Evolutionary conservation across 129 eudicot genomes (phyloP), one percentile per base, ranked within the genome.

Genomic region (Saposhnikovia divaricata): DNA sequence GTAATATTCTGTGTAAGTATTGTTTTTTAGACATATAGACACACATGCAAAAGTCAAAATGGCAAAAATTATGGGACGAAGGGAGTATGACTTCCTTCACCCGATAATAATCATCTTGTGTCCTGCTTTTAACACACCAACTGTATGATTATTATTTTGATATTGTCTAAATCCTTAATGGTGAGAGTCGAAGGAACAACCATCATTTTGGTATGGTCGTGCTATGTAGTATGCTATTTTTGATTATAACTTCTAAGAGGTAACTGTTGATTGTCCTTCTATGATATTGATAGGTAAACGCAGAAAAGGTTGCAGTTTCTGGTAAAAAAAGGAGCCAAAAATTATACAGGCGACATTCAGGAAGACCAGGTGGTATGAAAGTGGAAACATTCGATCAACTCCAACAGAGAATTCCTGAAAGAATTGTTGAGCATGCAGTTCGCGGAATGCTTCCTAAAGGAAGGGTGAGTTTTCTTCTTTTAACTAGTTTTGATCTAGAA

Each of bases 401-500:
- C 69, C 99, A 96, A 61, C 88, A 92, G 40, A 92, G 99, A 76
- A 90, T 96, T 72, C 99, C 98, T 5, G 99, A 96, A 80, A 91
- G 98, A 79, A 96, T 96, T 42, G 77, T 96, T 27, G 98, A 92
- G 83, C 99, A 92, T 79, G 99, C 98, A 0, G 99, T 96, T 13
- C 97, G 98, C 72, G 99, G 99, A 45, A 96, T 96, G 99, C 99
- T 96, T 87, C 99, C 99, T 16, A 96, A 92, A 74, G 98, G 97
- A 77, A 78, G 96, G 86, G 98, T 94, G 76, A 86, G 96, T 94
- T 31, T 81, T 68, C 47, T 82, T 45, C 78, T 71, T 19, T 46
- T 19, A 19, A 11, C 19, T 65, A 73, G 9, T 23, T 75, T 27
- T n/a, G 69, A 46, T 43, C 14, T 25, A 46, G 43, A 44, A 74